Percentiles rank a stretch among this genome's conserved stretches.
phyloP scores from a whole-genome alignment of 2,329 filamentous ascomycete genomes.

The Pseudodiploospora longispora region DNA sequence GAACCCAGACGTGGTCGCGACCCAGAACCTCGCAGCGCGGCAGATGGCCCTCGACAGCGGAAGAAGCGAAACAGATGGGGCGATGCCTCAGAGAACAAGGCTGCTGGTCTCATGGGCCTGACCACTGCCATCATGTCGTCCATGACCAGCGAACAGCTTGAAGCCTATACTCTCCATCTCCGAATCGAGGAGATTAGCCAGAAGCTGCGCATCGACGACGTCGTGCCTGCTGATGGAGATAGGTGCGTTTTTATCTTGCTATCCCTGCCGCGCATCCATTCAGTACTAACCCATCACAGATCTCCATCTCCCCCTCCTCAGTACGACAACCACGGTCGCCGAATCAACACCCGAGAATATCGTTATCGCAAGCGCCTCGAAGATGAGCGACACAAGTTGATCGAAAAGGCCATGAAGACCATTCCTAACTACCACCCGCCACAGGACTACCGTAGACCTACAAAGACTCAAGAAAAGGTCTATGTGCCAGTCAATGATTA shows the following conservation, averaged over 20 bases:
- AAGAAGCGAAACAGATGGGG: slow-evolving; percentile 99
- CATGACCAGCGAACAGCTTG: slow-evolving; percentile 97
- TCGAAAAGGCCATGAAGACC: slow-evolving; percentile 98
- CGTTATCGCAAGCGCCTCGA: slow-evolving; percentile 97
- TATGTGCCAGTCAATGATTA: slow-evolving; percentile 99
- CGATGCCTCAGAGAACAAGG: slow-evolving; percentile 96
- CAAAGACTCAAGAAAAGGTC: slow-evolving; percentile 99
- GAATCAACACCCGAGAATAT: slow-evolving; percentile 98
- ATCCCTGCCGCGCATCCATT: background rate
- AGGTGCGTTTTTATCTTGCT: slow-evolving; percentile 51
- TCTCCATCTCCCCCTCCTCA: slow-evolving; percentile 93
- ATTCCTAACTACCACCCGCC: slow-evolving; percentile 99
- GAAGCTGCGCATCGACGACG: slow-evolving; percentile 98
- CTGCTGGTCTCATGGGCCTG: slow-evolving; percentile 92
- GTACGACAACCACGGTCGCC: slow-evolving; percentile 98
- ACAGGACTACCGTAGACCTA: slow-evolving; percentile 95
- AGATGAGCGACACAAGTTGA: slow-evolving; percentile 96
- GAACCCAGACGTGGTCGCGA: slow-evolving; percentile 84
- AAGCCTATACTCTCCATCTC: slow-evolving; percentile 92
- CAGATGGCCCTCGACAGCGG: slow-evolving; percentile 75
- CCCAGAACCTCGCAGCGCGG: slow-evolving; percentile 63
- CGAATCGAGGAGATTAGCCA: slow-evolving; percentile 99
- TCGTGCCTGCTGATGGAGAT: slow-evolving; percentile 92
- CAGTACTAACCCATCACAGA: slow-evolving; percentile 38
- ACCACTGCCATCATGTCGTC: slow-evolving; percentile 93